Percentiles rank a stretch among this genome's conserved stretches.
Conservation (phyloP, 2,329 filamentous ascomycete species). For the Parastagonospora avenae region DNA sequence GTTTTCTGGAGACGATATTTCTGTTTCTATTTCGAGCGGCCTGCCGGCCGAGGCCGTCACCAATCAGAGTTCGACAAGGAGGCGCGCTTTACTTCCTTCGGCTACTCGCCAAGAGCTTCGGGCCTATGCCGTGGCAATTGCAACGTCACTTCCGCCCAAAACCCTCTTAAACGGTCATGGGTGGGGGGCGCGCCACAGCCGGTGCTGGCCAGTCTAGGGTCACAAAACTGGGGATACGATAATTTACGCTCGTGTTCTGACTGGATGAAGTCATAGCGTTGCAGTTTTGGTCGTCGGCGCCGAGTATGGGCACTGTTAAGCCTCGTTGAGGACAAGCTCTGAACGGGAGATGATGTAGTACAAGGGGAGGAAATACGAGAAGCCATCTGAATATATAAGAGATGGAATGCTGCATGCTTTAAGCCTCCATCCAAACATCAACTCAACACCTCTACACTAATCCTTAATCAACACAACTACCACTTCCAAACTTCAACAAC, state of each 20-base stretch:
- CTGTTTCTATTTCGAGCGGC: slow-evolving; percentile 8
- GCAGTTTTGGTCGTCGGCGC: slow-evolving; percentile 7
- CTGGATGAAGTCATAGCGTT: slow-evolving; percentile 12
- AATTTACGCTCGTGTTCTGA: slow-evolving; percentile 5
- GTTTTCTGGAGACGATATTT: slow-evolving; percentile 8
- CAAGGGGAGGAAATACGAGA: slow-evolving; percentile 5
- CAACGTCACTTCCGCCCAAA: slow-evolving; percentile 6
- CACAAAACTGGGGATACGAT: slow-evolving; percentile 11
- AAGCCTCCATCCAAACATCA: slow-evolving; percentile 5
- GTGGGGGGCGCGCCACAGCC: slow-evolving; percentile 6
- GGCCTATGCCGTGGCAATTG: slow-evolving; percentile 3
- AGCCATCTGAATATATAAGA: slow-evolving; percentile 3
- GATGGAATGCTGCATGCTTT: slow-evolving; percentile 4
- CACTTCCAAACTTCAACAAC: slow-evolving; percentile 5
- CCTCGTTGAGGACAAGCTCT: slow-evolving; percentile 2
- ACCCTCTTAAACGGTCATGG: background rate
- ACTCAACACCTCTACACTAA: background rate
- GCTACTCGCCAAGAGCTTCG: background rate
- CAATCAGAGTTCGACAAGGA: background rate
- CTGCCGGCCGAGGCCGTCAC: background rate
- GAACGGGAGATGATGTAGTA: slow-evolving; percentile 2
- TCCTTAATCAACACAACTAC: background rate
- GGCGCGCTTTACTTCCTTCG: background rate
- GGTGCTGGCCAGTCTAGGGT: slow-evolving; percentile 6
- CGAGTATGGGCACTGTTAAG: slow-evolving; percentile 2